These are phyloP conservation scores for Torulaspora gathmanii DNA, from an alignment of 805 yeast genomes.

Conservation along the genomic window DNA sequence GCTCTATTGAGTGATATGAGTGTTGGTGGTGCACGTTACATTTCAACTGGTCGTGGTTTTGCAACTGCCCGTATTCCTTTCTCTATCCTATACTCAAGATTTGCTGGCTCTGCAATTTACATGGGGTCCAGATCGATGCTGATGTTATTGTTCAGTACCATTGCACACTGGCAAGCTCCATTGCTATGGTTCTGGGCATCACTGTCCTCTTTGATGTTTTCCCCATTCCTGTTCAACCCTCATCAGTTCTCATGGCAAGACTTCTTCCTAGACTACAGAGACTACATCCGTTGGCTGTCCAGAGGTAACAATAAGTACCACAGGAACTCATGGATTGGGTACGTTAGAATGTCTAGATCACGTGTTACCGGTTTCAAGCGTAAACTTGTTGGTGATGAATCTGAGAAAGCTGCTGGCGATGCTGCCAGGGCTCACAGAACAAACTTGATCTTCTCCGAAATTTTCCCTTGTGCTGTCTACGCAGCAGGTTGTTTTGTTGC, in stretches of 20 bases:
- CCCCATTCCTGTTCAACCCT: slow-evolving; percentile 95
- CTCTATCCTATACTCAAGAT: slow-evolving; percentile 67
- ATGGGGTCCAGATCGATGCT: slow-evolving; percentile 77
- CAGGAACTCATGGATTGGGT: slow-evolving; percentile 86
- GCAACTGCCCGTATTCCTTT: slow-evolving; percentile 78
- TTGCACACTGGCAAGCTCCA: slow-evolving; percentile 87
- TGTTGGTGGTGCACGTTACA: slow-evolving; percentile 83
- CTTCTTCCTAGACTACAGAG: slow-evolving; percentile 93
- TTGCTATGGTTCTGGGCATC: slow-evolving; percentile 97
- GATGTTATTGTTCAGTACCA: slow-evolving; percentile 67
- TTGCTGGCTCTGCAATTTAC: slow-evolving; percentile 77
- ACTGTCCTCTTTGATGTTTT: slow-evolving; percentile 75
- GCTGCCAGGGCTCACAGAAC: slow-evolving; percentile 77
- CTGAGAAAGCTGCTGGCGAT: slow-evolving; percentile 82
- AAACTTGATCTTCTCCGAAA: slow-evolving; percentile 65
- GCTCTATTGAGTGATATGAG: slow-evolving; percentile 66
- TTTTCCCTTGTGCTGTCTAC: slow-evolving; percentile 64
- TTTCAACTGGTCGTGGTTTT: slow-evolving; percentile 82
- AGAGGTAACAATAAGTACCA: slow-evolving; percentile 88
- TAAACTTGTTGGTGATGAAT: slow-evolving; percentile 67
- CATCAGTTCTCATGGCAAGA: slow-evolving; percentile 97
- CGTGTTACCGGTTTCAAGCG: slow-evolving; percentile 80
- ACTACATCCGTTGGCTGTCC: slow-evolving; percentile 84
- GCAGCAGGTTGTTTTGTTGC: slow-evolving; percentile 79
- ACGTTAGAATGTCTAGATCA: slow-evolving; percentile 75